Evolutionary conservation across 345 rosid species (phyloP).

Genomic region (Linum tenue): DNA sequence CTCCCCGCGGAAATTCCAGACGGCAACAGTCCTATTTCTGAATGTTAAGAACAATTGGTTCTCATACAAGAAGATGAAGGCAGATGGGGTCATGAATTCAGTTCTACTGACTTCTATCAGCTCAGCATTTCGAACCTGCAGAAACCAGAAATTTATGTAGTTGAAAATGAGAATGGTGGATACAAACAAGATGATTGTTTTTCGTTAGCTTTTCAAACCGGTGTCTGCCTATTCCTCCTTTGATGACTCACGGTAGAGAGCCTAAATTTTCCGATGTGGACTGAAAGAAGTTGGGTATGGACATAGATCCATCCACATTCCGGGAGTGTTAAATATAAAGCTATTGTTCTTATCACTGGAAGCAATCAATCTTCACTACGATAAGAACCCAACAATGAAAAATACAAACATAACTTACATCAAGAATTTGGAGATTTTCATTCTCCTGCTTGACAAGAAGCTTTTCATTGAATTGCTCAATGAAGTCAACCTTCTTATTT

Average conservation of each 20-base stretch:
- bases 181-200: not conserved
- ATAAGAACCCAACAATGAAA: too few species aligned
- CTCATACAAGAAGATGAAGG: constrained; percentile 86
- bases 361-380: too few species aligned
- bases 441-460: constrained; percentile 98
- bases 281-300: too few species aligned
- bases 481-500: constrained; percentile 95
- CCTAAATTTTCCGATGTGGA: too few species aligned
- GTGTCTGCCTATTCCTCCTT: too few species aligned
- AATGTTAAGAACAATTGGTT: constrained; percentile 91
- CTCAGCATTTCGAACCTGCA: constrained; percentile 68
- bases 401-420: constrained; percentile 40
- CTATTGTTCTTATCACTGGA: too few species aligned
- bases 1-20: constrained; percentile 96
- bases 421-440: constrained; percentile 96
- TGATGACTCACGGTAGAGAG: too few species aligned
- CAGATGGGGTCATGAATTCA: constrained; percentile 91
- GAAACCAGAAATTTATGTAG: not conserved
- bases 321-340: too few species aligned
- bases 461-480: constrained; percentile 94
- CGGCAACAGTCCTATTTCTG: constrained; percentile 74
- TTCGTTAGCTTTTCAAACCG: too few species aligned
- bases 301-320: too few species aligned
- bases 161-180: constrained; percentile 1
- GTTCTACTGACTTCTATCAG: constrained; percentile 73